A percentile compares a stretch with the other conserved stretches of the same genome.
These are phyloP conservation scores for Penicillium sp. DNA, from an alignment of 2,329 filamentous ascomycete genomes.

Conservation along the genomic window DNA sequence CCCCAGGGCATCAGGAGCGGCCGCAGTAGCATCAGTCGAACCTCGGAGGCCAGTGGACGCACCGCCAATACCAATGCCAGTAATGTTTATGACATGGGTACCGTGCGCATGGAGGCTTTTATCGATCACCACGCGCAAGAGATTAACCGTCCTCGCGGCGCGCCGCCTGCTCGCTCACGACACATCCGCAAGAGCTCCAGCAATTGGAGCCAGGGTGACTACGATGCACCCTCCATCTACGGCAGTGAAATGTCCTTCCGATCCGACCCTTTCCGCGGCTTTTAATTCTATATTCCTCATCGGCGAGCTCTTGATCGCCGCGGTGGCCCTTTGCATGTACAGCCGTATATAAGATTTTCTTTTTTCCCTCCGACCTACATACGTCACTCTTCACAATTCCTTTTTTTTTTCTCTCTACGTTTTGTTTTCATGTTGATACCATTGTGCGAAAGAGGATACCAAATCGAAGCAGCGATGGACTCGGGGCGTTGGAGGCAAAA, in stretches of 20 bases:
- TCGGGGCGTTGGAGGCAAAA: constrained; percentile 8
- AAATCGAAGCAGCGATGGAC: constrained; percentile 10
- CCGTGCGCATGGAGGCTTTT: constrained; percentile 95
- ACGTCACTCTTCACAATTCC: background rate
- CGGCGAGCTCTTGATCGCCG: constrained; percentile 1
- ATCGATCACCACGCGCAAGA: constrained; percentile 57
- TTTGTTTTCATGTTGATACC: constrained; percentile 14
- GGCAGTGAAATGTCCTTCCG: constrained; percentile 41
- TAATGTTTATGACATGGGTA: constrained; percentile 84
- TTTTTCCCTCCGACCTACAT: constrained; percentile 4
- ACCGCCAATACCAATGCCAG: constrained; percentile 45
- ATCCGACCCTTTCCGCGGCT: constrained; percentile 48
- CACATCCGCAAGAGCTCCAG: constrained; percentile 33
- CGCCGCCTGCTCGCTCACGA: constrained; percentile 17
- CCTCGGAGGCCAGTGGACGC: constrained; percentile 50
- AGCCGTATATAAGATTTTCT: constrained; percentile 1
- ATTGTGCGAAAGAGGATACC: constrained; percentile 16
- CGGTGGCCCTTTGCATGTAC: background rate
- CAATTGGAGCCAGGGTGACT: constrained; percentile 34
- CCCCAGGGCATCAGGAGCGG: constrained; percentile 33
- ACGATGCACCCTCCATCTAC: constrained; percentile 36
- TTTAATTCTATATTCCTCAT: constrained; percentile 29
- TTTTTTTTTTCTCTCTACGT: background rate
- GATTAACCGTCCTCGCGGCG: constrained; percentile 26
- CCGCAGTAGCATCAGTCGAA: constrained; percentile 50